These are phyloP conservation scores for Penstemon newberryi DNA, from an alignment of 257 asterid genomes.

Conservation along the genomic window DNA sequence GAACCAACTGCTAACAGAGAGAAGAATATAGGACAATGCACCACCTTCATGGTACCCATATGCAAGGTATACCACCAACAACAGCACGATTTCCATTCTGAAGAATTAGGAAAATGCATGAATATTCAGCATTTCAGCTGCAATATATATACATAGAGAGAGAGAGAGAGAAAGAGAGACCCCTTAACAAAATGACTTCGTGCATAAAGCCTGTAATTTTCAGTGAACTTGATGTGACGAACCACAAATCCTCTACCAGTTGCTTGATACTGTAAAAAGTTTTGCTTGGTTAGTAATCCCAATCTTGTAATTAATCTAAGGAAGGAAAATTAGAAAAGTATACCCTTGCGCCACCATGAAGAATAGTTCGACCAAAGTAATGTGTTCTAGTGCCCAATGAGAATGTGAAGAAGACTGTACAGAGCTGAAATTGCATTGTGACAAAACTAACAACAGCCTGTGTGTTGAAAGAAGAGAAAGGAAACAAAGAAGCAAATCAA, in stretches of 20 bases:
- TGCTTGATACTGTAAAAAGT: conserved; percentile 83
- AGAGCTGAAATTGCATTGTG: conserved; percentile 97
- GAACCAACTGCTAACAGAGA: conserved; percentile 95
- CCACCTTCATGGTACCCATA: conserved; percentile 77
- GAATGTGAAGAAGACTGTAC: conserved; percentile 90
- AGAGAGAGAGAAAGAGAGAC: conserved; percentile 48
- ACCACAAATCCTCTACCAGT: conserved; percentile 98
- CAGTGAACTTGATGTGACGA: conserved; percentile 92
- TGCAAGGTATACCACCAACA: conserved; percentile 81
- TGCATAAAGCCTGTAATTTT: conserved; percentile 94
- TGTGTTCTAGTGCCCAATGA: conserved; percentile 95
- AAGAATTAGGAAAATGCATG: conserved; percentile 34
- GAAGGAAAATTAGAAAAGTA: conserved; percentile 29
- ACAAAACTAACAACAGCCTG: conserved; percentile 95
- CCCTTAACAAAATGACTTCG: conserved; percentile 98
- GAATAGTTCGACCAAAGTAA: conserved; percentile 97
- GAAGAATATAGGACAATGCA: conserved; percentile 79
- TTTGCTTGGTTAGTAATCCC: conserved; percentile 21
- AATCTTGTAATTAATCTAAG: conserved; percentile 17
- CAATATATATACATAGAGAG: conserved; percentile 4
- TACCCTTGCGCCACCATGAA: conserved; percentile 98
- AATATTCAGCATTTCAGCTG: conserved; percentile 1
- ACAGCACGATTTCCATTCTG: conserved; percentile 89
- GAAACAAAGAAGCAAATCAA: conserved; percentile 18
- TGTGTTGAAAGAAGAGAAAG: conserved; percentile 17